Evolutionary conservation across 495 filamentous ascomycete genomes (phyloP).

Genomic region (Penicillium alfredii): DNA sequence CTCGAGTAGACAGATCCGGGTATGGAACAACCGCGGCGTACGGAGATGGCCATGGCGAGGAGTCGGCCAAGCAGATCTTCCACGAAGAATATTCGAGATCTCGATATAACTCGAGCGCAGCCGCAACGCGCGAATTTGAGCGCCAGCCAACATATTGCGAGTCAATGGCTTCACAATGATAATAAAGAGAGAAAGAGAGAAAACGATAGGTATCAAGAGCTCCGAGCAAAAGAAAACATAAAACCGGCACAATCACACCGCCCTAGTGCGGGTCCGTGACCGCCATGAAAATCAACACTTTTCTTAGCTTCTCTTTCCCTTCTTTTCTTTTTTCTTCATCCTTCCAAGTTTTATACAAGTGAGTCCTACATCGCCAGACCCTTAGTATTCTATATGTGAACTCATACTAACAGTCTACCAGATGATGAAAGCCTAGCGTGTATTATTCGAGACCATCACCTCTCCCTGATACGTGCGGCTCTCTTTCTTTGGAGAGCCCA

Average conservation of each 20-base stretch:
- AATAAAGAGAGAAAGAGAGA: no score
- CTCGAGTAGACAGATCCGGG: slow-evolving; percentile 19
- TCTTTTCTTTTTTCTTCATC: slow-evolving; percentile 66
- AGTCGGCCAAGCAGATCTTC: slow-evolving; percentile 7
- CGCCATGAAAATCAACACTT: slow-evolving; percentile 26
- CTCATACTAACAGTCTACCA: slow-evolving; percentile 46
- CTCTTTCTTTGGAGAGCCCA: slow-evolving; percentile 85
- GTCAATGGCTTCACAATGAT: no score
- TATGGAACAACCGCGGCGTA: slow-evolving; percentile 23
- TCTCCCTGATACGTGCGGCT: slow-evolving; percentile 62
- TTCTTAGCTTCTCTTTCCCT: slow-evolving; percentile 17
- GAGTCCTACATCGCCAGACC: slow-evolving; percentile 36
- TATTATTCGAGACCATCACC: slow-evolving; percentile 73
- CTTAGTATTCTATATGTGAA: neutral
- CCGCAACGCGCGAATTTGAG: slow-evolving; percentile 19
- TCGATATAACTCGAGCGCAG: slow-evolving; percentile 35
- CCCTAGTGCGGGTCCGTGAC: slow-evolving; percentile 16
- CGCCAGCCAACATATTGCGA: no score
- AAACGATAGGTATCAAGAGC: no score
- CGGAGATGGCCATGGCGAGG: slow-evolving; percentile 10
- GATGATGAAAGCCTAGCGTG: slow-evolving; percentile 99
- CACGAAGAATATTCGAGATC: slow-evolving; percentile 34
- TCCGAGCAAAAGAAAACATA: no score
- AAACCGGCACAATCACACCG: neutral
- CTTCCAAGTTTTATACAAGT: slow-evolving; percentile 98